Conservation (phyloP, 2,329 filamentous ascomycete genomes). For the Fusarium sp. region DNA sequence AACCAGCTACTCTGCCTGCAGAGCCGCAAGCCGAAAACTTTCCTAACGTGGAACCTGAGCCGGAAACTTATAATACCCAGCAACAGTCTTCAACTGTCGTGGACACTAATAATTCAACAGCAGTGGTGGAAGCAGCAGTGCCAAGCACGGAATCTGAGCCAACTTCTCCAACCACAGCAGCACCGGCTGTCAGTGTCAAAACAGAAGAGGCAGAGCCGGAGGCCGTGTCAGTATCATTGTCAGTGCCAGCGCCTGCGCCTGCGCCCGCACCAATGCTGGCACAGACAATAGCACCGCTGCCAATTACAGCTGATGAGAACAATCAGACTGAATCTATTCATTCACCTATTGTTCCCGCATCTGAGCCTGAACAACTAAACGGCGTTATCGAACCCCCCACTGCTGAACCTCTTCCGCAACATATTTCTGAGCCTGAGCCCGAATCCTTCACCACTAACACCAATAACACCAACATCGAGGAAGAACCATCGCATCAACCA, state of each 20-base stretch:
- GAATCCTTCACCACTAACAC: constrained; percentile 9
- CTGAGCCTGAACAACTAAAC: constrained; percentile 23
- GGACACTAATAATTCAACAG: constrained; percentile 3
- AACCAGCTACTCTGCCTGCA: constrained; percentile 32
- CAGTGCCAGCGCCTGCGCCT: background rate
- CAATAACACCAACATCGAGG: constrained; percentile 26
- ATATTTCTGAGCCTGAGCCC: constrained; percentile 4
- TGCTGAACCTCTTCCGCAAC: constrained; percentile 16
- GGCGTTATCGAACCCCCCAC: constrained; percentile 5
- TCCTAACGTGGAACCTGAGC: constrained; percentile 40
- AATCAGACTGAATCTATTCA: constrained; percentile 23
- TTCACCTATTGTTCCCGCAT: constrained; percentile 21
- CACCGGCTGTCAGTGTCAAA: background rate
- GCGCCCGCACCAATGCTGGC: constrained; percentile 1
- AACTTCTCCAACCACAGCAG: constrained; percentile 6
- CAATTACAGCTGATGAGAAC: constrained; percentile 5
- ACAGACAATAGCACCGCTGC: constrained; percentile 5
- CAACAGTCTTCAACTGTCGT: constrained; percentile 16
- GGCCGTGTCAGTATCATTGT: background rate
- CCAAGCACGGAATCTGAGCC: constrained; percentile 17
- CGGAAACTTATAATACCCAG: constrained; percentile 17
- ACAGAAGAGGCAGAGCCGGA: background rate
- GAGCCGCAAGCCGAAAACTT: constrained; percentile 34
- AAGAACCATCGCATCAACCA: constrained; percentile 26
- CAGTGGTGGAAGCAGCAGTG: background rate